Percentiles rank a stretch among this genome's conserved stretches.
Conservation (phyloP, 345 rosid genomes). For the Microthlaspi erraticum region DNA sequence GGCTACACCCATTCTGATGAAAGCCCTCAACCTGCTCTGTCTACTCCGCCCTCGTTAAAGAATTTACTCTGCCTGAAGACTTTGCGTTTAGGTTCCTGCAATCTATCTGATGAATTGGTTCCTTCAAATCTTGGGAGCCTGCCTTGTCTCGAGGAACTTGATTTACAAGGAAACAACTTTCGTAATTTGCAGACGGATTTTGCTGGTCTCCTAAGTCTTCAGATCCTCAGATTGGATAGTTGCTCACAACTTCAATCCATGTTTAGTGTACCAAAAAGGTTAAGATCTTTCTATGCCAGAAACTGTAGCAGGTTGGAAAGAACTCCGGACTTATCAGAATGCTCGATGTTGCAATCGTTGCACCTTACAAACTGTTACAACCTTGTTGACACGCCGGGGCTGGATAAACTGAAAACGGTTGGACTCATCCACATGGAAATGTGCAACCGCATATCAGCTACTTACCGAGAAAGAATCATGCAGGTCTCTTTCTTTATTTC, state of each 20-base stretch:
- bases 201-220: background rate
- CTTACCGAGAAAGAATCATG: slow-evolving; percentile 21
- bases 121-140: slow-evolving; percentile 8
- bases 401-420: slow-evolving; percentile 24
- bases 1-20: no score
- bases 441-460: slow-evolving; percentile 18
- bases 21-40: no score
- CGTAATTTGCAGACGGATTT: slow-evolving; percentile 21
- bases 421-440: slow-evolving; percentile 36
- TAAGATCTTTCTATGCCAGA: slow-evolving; percentile 17
- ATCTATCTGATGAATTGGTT: slow-evolving; percentile 25
- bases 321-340: slow-evolving; percentile 30
- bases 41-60: background rate
- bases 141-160: slow-evolving; percentile 27
- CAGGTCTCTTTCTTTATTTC: slow-evolving; percentile 7
- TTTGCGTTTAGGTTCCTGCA: slow-evolving; percentile 22
- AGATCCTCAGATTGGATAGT: slow-evolving; percentile 19
- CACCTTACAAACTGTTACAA: slow-evolving; percentile 17
- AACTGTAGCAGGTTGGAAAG: slow-evolving; percentile 22
- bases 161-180: slow-evolving; percentile 18
- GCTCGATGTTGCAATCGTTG: slow-evolving; percentile 7
- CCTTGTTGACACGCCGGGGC: slow-evolving; percentile 23
- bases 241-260: slow-evolving; percentile 37
- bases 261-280: slow-evolving; percentile 16
- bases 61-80: slow-evolving; percentile 24